phyloP scores from a whole-genome alignment of 148 eudicot species.

The Cornus controversa region DNA sequence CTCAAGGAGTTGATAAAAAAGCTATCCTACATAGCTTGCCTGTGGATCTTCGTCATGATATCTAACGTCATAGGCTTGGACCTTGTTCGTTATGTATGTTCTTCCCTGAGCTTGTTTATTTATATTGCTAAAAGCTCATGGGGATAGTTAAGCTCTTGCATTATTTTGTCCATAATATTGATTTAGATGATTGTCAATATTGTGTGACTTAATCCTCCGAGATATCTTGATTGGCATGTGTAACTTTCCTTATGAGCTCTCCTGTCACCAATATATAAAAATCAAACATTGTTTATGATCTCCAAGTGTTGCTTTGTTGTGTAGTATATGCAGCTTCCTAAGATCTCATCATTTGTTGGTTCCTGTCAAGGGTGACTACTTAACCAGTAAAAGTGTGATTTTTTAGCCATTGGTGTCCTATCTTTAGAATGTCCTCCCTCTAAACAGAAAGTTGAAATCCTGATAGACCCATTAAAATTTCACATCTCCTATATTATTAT shows the following conservation, averaged over 20 bases:
- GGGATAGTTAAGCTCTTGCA: neutral
- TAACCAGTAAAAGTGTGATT: neutral
- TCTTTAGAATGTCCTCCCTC: neutral
- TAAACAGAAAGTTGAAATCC: neutral
- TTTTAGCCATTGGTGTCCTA: neutral
- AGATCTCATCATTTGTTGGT: neutral
- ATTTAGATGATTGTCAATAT: neutral
- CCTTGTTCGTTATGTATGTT: conserved; percentile 80
- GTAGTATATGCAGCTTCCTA: neutral
- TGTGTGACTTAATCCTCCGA: neutral
- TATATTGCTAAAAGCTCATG: neutral
- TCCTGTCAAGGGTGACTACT: neutral
- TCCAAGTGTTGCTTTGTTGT: neutral
- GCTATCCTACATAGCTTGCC: conserved; percentile 64
- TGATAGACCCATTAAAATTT: no score
- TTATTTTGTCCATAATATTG: neutral
- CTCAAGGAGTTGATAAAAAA: conserved; percentile 81
- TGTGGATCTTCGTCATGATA: conserved; percentile 79
- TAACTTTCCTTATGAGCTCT: neutral
- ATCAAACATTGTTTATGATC: neutral
- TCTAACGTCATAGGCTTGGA: conserved; percentile 88
- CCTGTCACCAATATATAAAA: neutral
- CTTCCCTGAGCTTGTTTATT: neutral
- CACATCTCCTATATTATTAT: neutral
- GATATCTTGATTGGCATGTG: neutral